phyloP scores from a whole-genome alignment of 2,329 filamentous ascomycete genomes.

The Fusarium nelsonii region DNA sequence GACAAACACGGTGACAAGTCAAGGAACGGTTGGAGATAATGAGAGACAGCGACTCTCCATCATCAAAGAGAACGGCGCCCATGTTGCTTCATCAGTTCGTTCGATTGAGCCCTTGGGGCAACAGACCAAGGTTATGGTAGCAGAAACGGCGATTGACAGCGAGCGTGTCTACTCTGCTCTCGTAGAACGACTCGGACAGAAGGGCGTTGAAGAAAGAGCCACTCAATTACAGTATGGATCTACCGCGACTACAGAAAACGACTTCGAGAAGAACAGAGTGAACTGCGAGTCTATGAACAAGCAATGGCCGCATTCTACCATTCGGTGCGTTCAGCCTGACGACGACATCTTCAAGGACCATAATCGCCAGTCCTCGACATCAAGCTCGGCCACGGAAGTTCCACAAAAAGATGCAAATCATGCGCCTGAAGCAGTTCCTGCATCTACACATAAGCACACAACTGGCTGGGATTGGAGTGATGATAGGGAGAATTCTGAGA shows the following conservation, averaged over 20 bases:
- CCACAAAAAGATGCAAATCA: neutral
- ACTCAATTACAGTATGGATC: neutral
- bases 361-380: neutral
- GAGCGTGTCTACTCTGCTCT: conserved; percentile 73
- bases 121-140: conserved; percentile 38
- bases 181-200: conserved; percentile 66
- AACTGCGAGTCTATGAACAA: conserved; percentile 2
- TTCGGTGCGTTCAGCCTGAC: conserved; percentile 52
- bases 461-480: neutral
- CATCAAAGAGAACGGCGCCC: conserved; percentile 68
- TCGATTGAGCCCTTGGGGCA: conserved; percentile 31
- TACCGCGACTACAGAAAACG: conserved; percentile 4
- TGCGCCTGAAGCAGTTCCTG: neutral
- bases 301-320: conserved; percentile 48
- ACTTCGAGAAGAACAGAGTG: neutral
- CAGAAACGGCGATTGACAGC: conserved; percentile 61
- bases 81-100: conserved; percentile 55
- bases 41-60: conserved; percentile 71
- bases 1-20: conserved; percentile 64
- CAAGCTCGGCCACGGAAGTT: conserved; percentile 9
- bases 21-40: conserved; percentile 57
- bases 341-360: conserved; percentile 51
- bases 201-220: conserved; percentile 34
- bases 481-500: neutral
- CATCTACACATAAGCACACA: neutral